A percentile compares a stretch with the other conserved stretches of the same genome.
Conservation (phyloP, 345 rosid genomes). For the Aurinia saxatilis region DNA sequence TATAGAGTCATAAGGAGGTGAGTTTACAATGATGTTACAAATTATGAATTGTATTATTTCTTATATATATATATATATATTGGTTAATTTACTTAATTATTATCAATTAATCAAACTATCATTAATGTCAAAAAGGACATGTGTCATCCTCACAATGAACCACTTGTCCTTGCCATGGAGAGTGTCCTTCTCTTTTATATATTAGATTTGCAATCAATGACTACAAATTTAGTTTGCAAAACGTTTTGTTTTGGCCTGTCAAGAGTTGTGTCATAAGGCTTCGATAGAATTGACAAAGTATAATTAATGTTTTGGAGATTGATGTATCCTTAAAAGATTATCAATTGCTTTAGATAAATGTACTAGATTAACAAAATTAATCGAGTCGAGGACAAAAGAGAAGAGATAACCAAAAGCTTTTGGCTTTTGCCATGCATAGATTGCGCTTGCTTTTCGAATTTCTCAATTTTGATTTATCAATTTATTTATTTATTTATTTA, state of each 20-base stretch:
- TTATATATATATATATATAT: too few species aligned
- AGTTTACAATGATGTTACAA: too few species aligned
- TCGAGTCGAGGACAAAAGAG: constrained; percentile 8
- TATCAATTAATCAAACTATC: too few species aligned
- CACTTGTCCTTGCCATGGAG: too few species aligned
- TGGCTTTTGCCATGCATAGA: constrained; percentile 29
- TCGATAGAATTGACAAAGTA: constrained; percentile 15
- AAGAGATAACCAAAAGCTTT: constrained; percentile 17
- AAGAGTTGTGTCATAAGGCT: constrained; percentile 13
- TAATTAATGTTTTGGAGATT: constrained; percentile 12
- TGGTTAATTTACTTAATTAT: too few species aligned
- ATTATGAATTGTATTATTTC: too few species aligned
- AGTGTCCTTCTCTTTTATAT: too few species aligned
- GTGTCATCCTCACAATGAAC: too few species aligned
- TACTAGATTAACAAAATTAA: constrained; percentile 2
- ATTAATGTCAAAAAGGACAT: too few species aligned
- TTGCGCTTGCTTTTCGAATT: constrained; percentile 27
- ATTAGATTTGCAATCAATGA: constrained; percentile 8
- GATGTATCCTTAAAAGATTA: constrained; percentile 25
- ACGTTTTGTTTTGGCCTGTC: constrained; percentile 5
- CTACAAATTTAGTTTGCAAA: not conserved
- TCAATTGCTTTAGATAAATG: constrained; percentile 12
- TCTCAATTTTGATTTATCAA: not conserved
- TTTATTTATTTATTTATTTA: not conserved
- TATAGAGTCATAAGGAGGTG: too few species aligned